phyloP scores from a whole-genome alignment of 2,329 filamentous ascomycete genomes.

The Arthrobotrys pseudoclavata region DNA sequence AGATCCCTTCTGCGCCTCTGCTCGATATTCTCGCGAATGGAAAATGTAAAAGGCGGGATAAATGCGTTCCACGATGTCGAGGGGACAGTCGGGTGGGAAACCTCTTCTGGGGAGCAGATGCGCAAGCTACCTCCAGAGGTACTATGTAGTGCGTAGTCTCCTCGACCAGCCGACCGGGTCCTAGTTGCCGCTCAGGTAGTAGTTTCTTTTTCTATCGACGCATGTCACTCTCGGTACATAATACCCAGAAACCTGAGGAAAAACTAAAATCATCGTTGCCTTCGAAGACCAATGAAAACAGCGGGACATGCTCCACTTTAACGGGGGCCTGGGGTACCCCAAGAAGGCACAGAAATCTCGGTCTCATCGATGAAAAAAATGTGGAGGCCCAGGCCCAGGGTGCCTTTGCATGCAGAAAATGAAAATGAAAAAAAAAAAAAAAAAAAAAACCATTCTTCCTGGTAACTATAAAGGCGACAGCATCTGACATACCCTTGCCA shows the following conservation, averaged over 20 bases:
- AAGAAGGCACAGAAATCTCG: slow-evolving; percentile 47
- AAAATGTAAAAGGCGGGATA: slow-evolving; percentile 26
- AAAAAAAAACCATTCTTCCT: slow-evolving; percentile 31
- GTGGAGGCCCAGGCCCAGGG: slow-evolving; percentile 41
- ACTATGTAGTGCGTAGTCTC: not conserved
- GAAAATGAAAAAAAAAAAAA: slow-evolving; percentile 30
- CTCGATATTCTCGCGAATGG: slow-evolving; percentile 6
- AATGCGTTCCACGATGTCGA: slow-evolving; percentile 36
- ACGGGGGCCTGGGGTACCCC: slow-evolving; percentile 55
- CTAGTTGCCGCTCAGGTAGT: slow-evolving; percentile 8
- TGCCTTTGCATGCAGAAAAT: slow-evolving; percentile 12
- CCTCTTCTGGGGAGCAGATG: slow-evolving; percentile 28
- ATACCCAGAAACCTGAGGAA: slow-evolving; percentile 41
- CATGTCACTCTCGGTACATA: slow-evolving; percentile 58
- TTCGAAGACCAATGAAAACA: slow-evolving; percentile 33
- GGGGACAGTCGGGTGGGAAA: slow-evolving; percentile 29
- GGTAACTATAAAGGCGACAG: slow-evolving; percentile 51
- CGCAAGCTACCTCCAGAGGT: not conserved
- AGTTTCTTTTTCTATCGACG: slow-evolving; percentile 43
- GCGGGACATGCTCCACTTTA: slow-evolving; percentile 29
- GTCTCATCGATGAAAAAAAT: slow-evolving; percentile 34
- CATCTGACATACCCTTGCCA: slow-evolving; percentile 53
- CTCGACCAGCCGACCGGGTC: slow-evolving; percentile 44
- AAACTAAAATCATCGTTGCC: slow-evolving; percentile 45
- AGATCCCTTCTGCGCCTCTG: slow-evolving; percentile 20